Base-by-base conservation (phyloP, 139 green algal genomes). In the Micromonas pusilla region DNA sequence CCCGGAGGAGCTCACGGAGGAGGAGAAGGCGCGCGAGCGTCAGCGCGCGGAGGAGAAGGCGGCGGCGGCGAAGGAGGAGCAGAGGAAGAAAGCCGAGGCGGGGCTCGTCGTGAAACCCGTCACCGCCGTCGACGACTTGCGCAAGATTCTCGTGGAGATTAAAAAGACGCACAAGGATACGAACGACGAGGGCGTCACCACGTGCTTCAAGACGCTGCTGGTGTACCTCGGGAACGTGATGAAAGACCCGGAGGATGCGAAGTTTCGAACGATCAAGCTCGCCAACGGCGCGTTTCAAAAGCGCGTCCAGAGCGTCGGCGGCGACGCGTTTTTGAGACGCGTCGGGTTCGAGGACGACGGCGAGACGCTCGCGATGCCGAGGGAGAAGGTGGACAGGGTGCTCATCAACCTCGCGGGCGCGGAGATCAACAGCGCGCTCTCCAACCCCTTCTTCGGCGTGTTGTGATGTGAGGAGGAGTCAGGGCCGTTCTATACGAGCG, bases 391-490 rank as follows among this genome's bases (percentile, higher is more conserved):
- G 3, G 79, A 92, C 70, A 26, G 72, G 31, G 79, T 86, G 5
- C 37, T 92, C 13, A 76, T 98, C 9, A 88, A 91, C 54, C 82
- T 77, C 2, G 92, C 93, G 13, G 89, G 86, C 0, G 85, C 62
- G 23, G 85, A 91, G 65, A 72, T 97, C 3, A 86, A 95, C 79
- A 83, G 82, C 33, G 92, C 91, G 1, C 77, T 96, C 30, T 93
- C 81, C 32, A 98, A 98, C 78, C 93, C 93, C 0, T 97, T 96
- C 77, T 98, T 98, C 82, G 93, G 93, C 0, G 73, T 83, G 60
- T 79, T 97, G 36, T 96, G 70, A 90, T 30, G 26, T 4, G 52
- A 62, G 19, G 52, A 62, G 19, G 52, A n/a, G n/a, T n/a, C n/a
- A n/a, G n/a, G n/a, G n/a, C n/a, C n/a, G n/a, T n/a, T n/a, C n/a